Conservation (phyloP, 176 grass and related monocot species). For the Avena sativa region DNA sequence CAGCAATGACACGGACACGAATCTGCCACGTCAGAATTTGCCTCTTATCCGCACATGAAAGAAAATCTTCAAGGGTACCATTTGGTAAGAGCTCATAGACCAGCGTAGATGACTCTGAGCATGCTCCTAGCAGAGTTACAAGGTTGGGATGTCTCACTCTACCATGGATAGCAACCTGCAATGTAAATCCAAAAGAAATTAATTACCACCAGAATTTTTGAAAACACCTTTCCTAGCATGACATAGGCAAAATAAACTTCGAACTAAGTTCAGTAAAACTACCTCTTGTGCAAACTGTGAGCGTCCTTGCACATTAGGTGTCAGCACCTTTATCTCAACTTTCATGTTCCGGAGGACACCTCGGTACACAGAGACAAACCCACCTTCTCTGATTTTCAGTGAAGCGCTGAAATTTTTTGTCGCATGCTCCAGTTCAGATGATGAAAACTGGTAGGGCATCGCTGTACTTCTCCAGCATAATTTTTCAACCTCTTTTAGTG, state of each 20-base stretch:
- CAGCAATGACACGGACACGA: neutral
- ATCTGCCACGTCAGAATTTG: neutral
- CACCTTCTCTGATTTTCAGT: slow-evolving; percentile 48
- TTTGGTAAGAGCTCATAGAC: neutral
- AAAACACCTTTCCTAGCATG: slow-evolving; percentile 7
- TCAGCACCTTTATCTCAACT: slow-evolving; percentile 55
- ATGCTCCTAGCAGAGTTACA: neutral
- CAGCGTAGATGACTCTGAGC: neutral
- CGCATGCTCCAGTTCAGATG: slow-evolving; percentile 41
- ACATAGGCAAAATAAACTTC: slow-evolving; percentile 4
- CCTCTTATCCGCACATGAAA: slow-evolving; percentile 2
- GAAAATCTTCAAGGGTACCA: slow-evolving; percentile 18
- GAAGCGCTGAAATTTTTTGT: slow-evolving; percentile 48
- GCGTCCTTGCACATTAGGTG: slow-evolving; percentile 41
- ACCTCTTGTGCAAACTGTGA: slow-evolving; percentile 60
- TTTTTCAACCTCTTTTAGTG: slow-evolving; percentile 47
- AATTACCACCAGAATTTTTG: neutral
- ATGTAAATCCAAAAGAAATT: slow-evolving; percentile 12
- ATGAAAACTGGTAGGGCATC: slow-evolving; percentile 49
- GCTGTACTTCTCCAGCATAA: slow-evolving; percentile 33
- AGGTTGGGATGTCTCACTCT: slow-evolving; percentile 17
- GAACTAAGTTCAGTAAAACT: neutral
- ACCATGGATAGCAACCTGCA: slow-evolving; percentile 5
- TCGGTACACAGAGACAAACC: slow-evolving; percentile 51
- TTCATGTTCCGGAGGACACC: slow-evolving; percentile 46